Evolutionary conservation across 345 rosid species (phyloP), one percentile per base, ranked within the genome.

Genomic region (Jatropha curcas): DNA sequence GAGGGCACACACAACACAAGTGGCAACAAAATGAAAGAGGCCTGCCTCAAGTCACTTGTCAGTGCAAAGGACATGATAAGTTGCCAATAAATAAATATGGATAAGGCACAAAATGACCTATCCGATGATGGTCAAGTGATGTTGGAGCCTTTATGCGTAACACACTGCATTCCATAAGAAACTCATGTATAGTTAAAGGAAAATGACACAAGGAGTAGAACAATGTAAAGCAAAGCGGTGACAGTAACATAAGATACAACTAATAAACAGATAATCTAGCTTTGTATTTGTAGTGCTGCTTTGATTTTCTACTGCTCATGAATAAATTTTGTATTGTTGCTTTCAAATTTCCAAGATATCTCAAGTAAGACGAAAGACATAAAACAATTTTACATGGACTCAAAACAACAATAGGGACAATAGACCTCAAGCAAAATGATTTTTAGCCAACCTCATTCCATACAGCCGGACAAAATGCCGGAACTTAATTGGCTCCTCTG

Each of bases 381-480:
- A 39, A 65, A 59, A 67, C 73, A 41, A 69, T 70, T 76, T 64
- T 48, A 56, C 31, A 53, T 28, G 37, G 68, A 56, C 53, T 64
- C n/a, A 28, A 64, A 65, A 70, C 30, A 73, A 70, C 25, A 27
- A 61, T 33, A 13, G 24, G 34, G 50, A 58, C 67, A 74, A 20
- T 31, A 46, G 34, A 66, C 28, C 72, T 30, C 19, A 71, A 64
- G 58, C n/a, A 17, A 76, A 74, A 51, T 39, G 74, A 64, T 75
- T 31, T 50, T 68, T 68, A 60, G 63, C 68, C 72, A 61, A 62
- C 61, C 75, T 48, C 58, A 72, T 68, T 52, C 64, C 62, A 45
- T 68, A 67, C 71, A 65, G 41, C 41, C 58, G 46, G 61, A 53
- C 81, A 79, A 84, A 71, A 74, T 27, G 81, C 81, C 81, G 74